phyloP scores from a whole-genome alignment of 2,329 filamentous ascomycete genomes.

The Verticillium longisporum region DNA sequence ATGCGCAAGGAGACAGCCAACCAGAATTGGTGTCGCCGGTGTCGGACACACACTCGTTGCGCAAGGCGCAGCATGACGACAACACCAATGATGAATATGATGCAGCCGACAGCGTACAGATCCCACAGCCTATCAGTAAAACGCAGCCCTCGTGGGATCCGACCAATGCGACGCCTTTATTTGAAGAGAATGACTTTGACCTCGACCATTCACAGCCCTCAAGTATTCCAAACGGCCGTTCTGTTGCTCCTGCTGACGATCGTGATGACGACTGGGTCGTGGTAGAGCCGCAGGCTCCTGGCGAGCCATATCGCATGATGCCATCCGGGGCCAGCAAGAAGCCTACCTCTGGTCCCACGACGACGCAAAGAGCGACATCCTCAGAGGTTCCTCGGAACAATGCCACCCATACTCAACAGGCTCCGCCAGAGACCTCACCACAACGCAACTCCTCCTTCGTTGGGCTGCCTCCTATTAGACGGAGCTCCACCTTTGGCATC shows the following conservation, averaged over 20 bases:
- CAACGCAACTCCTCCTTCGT: slow-evolving; percentile 44
- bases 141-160: slow-evolving; percentile 26
- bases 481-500: slow-evolving; percentile 49
- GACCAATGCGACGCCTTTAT: slow-evolving; percentile 24
- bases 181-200: slow-evolving; percentile 27
- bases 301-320: neutral
- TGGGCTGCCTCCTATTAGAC: slow-evolving; percentile 51
- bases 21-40: slow-evolving; percentile 24
- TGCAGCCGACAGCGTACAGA: slow-evolving; percentile 9
- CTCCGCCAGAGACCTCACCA: slow-evolving; percentile 13
- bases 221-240: neutral
- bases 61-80: slow-evolving; percentile 1
- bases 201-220: slow-evolving; percentile 12
- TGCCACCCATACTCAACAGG: slow-evolving; percentile 3
- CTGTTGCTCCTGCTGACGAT: slow-evolving; percentile 8
- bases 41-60: slow-evolving; percentile 18
- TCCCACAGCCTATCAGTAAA: slow-evolving; percentile 24
- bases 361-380: neutral
- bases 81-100: slow-evolving; percentile 9
- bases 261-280: slow-evolving; percentile 24
- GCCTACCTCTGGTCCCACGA: neutral
- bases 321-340: neutral
- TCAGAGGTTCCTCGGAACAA: neutral
- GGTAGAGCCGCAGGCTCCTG: slow-evolving; percentile 11
- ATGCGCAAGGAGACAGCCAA: slow-evolving; percentile 12